Base-by-base conservation (phyloP, 2,329 filamentous ascomycete genomes). In the Calonectria naviculata region DNA sequence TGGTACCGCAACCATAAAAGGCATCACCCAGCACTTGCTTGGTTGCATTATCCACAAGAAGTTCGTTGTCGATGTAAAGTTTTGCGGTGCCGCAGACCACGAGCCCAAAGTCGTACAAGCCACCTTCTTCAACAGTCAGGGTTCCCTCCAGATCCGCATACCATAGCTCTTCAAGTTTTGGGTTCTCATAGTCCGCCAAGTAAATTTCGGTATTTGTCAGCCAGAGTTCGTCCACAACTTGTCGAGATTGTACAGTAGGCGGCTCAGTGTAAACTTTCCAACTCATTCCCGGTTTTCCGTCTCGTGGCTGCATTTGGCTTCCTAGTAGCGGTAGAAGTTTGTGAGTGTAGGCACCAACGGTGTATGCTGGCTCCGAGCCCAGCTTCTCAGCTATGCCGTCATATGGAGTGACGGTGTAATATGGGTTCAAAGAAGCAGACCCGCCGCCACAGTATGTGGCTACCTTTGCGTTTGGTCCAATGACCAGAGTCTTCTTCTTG, bases 391-490 rank as follows among this genome's bases (percentile, higher is more conserved):
- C 70, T 34, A 83, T 78, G 0, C 76, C 81, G 28, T 83, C 76
- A 31, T 73, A 78, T 1, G 79, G 78, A 12, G 79, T 78, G 47
- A 80, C 71, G 1, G 77, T 76, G 52, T 80, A 80, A 58, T 83
- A 81, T 7, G 81, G 77, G 5, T 76, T 75, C 21, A 83, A 71
- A 10, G 73, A 76, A 8, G 81, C 80, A 47, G 76, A 79, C 10
- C 81, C 81, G 0, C 81, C 81, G 2, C 81, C 81, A 31, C 77
- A 79, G 41, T 78, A 79, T 1, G 76, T 75, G 1, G 79, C 71
- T 6, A 73, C 81, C 65, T 85, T 87, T 21, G 87, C 83, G 71
- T 89, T 89, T 8, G 87, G 87, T 3, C 88, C 89, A 71, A 90
- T 89, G 15, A 88, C 84, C 26, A 65, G 21, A 2, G 21, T 65